These are phyloP conservation scores for Thecaphora thlaspeos DNA, from an alignment of 1,284 basidiomycete species.

Conservation along the genomic window DNA sequence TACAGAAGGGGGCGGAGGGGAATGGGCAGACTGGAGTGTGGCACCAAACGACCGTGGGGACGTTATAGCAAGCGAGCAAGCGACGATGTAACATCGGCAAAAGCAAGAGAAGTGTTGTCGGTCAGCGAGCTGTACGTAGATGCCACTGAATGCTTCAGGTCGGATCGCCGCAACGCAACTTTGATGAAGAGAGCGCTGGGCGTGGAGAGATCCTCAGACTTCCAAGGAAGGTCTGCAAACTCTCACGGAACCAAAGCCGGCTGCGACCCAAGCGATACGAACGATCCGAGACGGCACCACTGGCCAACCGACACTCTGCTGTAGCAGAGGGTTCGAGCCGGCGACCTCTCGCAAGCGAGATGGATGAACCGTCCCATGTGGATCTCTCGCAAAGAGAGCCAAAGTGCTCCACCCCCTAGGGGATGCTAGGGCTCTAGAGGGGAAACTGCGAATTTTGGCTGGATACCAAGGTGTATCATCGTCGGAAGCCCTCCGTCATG, in stretches of 20 bases:
- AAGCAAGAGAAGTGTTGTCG: too few species aligned
- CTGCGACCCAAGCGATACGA: constrained; percentile 56
- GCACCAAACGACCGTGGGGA: too few species aligned
- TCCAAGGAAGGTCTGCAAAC: constrained; percentile 59
- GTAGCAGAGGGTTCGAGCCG: constrained; percentile 55
- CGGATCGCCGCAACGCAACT: too few species aligned
- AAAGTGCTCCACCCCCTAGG: constrained; percentile 44
- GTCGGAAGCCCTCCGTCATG: constrained; percentile 23
- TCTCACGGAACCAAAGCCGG: constrained; percentile 57
- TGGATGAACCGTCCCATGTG: constrained; percentile 43
- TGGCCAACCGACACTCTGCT: constrained; percentile 51
- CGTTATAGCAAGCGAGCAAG: too few species aligned
- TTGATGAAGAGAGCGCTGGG: too few species aligned
- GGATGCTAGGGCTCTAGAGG: constrained; percentile 56
- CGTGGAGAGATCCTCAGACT: constrained; percentile 53
- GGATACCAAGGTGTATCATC: constrained; percentile 58
- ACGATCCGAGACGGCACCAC: constrained; percentile 48
- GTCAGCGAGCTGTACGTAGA: too few species aligned
- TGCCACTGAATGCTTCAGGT: too few species aligned
- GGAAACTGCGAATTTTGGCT: constrained; percentile 59
- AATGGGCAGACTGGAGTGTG: too few species aligned
- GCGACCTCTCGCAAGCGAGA: constrained; percentile 47
- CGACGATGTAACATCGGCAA: not conserved
- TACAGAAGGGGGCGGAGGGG: constrained; percentile 13
- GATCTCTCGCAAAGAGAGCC: constrained; percentile 56